Conservation (phyloP, 2,329 filamentous ascomycete genomes). For the Taxawa tesnikishii region DNA sequence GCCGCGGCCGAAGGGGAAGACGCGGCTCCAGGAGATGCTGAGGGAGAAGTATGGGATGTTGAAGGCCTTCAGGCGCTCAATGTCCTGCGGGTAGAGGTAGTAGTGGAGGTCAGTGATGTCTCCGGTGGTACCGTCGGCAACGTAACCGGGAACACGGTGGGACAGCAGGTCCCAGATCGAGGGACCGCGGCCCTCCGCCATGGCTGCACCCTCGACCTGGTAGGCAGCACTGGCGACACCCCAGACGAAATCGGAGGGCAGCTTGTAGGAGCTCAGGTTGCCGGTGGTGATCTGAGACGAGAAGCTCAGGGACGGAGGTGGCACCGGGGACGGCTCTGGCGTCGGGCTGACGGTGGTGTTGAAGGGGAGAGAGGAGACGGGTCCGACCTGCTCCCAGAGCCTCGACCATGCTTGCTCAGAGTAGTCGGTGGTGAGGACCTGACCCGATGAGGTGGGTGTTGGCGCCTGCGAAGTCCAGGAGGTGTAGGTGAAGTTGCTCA, state of each 20-base stretch:
- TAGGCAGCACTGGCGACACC: slow-evolving; percentile 21
- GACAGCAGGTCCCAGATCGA: slow-evolving; percentile 22
- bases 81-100: slow-evolving; percentile 13
- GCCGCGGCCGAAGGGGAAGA: slow-evolving; percentile 36
- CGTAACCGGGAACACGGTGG: slow-evolving; percentile 13
- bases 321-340: slow-evolving; percentile 16
- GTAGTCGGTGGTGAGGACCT: slow-evolving; percentile 3
- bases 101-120: slow-evolving; percentile 41
- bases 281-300: slow-evolving; percentile 3
- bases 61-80: slow-evolving; percentile 26
- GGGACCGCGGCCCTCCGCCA: slow-evolving; percentile 17
- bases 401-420: slow-evolving; percentile 5
- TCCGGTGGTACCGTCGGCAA: slow-evolving; percentile 20
- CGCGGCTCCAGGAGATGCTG: slow-evolving; percentile 36
- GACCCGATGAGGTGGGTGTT: slow-evolving; percentile 1
- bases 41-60: slow-evolving; percentile 26
- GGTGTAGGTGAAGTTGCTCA: slow-evolving; percentile 5
- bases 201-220: slow-evolving; percentile 20
- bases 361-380: slow-evolving; percentile 12
- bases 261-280: slow-evolving; percentile 6
- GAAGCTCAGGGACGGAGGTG: slow-evolving; percentile 3
- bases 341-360: slow-evolving; percentile 18
- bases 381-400: slow-evolving; percentile 18
- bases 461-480: slow-evolving; percentile 2
- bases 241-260: slow-evolving; percentile 28